phyloP scores from a whole-genome alignment of 208 protist species.

The Wallacemonas collosoma region DNA sequence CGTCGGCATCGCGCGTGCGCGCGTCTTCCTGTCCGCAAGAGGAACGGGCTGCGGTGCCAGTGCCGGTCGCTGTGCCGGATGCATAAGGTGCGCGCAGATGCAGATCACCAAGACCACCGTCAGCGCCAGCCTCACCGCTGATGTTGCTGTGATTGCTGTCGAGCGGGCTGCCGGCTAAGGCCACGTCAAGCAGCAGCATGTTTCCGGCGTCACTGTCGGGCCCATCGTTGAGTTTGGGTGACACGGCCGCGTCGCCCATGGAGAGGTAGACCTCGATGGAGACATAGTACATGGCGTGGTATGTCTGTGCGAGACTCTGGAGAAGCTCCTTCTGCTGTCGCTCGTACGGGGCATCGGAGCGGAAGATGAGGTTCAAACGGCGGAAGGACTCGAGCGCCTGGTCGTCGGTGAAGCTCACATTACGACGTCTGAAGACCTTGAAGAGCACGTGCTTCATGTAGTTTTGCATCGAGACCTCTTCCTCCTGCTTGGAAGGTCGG shows the following conservation, averaged over 20 bases:
- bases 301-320: constrained; percentile 30
- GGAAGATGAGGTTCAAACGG: constrained; percentile 45
- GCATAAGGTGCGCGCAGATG: too few species aligned
- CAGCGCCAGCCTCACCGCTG: background rate
- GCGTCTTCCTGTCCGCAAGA: constrained; percentile 7
- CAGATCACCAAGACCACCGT: background rate
- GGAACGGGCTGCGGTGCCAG: too few species aligned
- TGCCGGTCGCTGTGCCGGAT: too few species aligned
- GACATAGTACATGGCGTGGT: constrained; percentile 58
- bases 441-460: constrained; percentile 71
- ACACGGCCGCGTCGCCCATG: constrained; percentile 40
- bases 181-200: constrained; percentile 2
- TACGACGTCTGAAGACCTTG: constrained; percentile 59
- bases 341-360: constrained; percentile 43
- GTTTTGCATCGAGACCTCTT: constrained; percentile 45
- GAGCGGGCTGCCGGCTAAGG: background rate
- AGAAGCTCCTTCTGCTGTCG: constrained; percentile 42
- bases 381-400: constrained; percentile 37
- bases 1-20: background rate
- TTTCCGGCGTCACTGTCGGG: background rate
- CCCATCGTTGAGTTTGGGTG: background rate
- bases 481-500: constrained; percentile 44
- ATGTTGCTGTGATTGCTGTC: background rate
- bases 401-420: constrained; percentile 44
- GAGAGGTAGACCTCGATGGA: constrained; percentile 66